Evolutionary conservation across 164 flowering plant species (phyloP), one percentile per base, ranked within the genome.

Genomic region (Dillenia turbinata): DNA sequence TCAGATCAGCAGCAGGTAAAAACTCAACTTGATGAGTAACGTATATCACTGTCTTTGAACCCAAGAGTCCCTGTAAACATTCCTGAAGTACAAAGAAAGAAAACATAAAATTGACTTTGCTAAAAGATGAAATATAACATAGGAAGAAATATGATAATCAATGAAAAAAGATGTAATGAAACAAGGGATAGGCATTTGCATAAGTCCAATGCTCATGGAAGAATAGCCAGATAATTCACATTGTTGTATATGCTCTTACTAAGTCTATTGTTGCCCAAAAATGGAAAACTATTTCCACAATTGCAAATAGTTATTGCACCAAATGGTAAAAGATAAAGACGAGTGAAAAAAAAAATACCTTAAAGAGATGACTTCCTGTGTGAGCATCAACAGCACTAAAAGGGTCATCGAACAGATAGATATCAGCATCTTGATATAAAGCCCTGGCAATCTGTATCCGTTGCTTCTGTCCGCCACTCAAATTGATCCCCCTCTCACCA

Each of bases 11-110:
- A 57, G 75, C 72, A 43, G 81, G 84, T 58, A 85, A 72, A 68
- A 83, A 81, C 59, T 85, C 87, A 15, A 85, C 76, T 72, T 85
- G 90, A 59, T 83, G 90, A 50, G 90, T 83, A 47, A 85, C 84
- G 73, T 76, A 83, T 22, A 85, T 56, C n/a, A 85, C 81, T 9
- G 87, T 81, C 66, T 85, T 85, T 12, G 78, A 66, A 12, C 64
- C 65, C 60, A 85, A 59, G 16, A 78, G 67, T 3, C 76, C 78
- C 64, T 79, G 63, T 53, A 83, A 64, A 56, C 82, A 82, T 63
- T 81, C 82, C 87, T 87, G 78, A 45, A 61, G 66, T 13, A 56
- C 33, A 47, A 46, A 53, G 45, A 8, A 33, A 33, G 40, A 33
- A 43, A 58, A 12, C 44, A 19, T 24, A 54, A 9, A 8, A 54